A percentile compares a stretch with the other conserved stretches of the same genome.
Conservation (phyloP, 108 stramenopile species). For the Nitzschia inconspicua region DNA sequence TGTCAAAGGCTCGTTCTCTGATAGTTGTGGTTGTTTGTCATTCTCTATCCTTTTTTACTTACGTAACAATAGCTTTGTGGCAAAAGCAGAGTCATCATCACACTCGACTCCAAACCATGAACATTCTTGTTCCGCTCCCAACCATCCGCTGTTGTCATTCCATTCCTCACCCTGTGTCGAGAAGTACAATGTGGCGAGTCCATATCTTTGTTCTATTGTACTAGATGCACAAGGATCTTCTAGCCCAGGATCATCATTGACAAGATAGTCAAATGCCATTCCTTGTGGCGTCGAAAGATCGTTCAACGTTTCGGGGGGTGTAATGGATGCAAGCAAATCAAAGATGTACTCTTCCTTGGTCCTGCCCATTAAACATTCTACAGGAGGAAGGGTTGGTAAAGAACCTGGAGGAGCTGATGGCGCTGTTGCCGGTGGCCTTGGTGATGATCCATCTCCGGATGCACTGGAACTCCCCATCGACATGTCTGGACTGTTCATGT, state of each 20-base stretch:
- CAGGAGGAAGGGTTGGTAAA: conserved; percentile 8
- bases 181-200: conserved; percentile 55
- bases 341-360: conserved; percentile 23
- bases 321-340: conserved; percentile 7
- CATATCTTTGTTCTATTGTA: conserved; percentile 50
- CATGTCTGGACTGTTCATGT: not conserved
- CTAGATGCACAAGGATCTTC: conserved; percentile 25
- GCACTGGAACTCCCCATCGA: conserved; percentile 30
- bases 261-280: conserved; percentile 30
- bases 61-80: conserved; percentile 19
- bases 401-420: not conserved
- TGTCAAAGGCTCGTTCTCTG: not conserved
- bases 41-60: not conserved
- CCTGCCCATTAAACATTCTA: conserved; percentile 16
- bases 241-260: conserved; percentile 21
- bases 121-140: conserved; percentile 56
- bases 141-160: conserved; percentile 36
- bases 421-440: not conserved
- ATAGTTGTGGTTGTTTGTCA: not conserved
- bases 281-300: conserved; percentile 40
- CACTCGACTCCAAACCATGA: conserved; percentile 60
- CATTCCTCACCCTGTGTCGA: conserved; percentile 35
- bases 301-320: conserved; percentile 10
- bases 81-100: not conserved
- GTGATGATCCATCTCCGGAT: not conserved